Conservation (phyloP, 2,329 filamentous ascomycete genomes). For the Fusarium graminum region DNA sequence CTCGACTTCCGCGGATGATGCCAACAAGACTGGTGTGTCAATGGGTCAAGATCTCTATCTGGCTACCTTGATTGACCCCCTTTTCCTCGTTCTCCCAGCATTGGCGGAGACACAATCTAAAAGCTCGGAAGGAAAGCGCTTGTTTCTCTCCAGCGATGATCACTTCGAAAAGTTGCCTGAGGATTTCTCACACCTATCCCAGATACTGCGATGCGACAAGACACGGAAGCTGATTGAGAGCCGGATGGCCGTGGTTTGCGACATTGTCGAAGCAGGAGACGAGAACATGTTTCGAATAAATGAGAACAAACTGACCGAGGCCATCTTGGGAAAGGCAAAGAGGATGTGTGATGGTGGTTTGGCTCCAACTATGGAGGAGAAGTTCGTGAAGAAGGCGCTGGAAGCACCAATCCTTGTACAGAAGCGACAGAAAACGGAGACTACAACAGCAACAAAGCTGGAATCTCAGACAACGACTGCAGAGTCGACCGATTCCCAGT, state of each 20-base stretch:
- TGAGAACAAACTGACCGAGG: conserved; percentile 74
- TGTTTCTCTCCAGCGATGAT: conserved; percentile 79
- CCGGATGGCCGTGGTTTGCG: conserved; percentile 79
- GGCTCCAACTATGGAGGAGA: conserved; percentile 86
- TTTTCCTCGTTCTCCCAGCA: conserved; percentile 85
- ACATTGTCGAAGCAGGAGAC: conserved; percentile 84
- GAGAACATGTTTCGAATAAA: conserved; percentile 88
- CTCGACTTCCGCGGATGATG: conserved; percentile 22
- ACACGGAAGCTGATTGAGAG: conserved; percentile 68
- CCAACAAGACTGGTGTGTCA: conserved; percentile 58
- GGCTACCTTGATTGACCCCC: conserved; percentile 84
- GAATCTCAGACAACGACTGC: conserved; percentile 41
- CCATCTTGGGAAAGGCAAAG: conserved; percentile 78
- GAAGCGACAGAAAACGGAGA: conserved; percentile 62
- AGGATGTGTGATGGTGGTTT: conserved; percentile 74
- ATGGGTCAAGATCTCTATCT: conserved; percentile 82
- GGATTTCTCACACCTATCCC: conserved; percentile 68
- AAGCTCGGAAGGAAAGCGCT: conserved; percentile 65
- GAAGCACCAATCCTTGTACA: conserved; percentile 81
- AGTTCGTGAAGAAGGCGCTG: conserved; percentile 80
- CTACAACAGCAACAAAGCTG: conserved; percentile 17
- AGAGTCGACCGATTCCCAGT: conserved; percentile 58
- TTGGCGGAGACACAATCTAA: conserved; percentile 64
- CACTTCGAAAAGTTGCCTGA: conserved; percentile 74
- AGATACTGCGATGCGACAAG: conserved; percentile 65